Conservation (phyloP, 768 basidiomycete species). For the Mycena belliarum region DNA sequence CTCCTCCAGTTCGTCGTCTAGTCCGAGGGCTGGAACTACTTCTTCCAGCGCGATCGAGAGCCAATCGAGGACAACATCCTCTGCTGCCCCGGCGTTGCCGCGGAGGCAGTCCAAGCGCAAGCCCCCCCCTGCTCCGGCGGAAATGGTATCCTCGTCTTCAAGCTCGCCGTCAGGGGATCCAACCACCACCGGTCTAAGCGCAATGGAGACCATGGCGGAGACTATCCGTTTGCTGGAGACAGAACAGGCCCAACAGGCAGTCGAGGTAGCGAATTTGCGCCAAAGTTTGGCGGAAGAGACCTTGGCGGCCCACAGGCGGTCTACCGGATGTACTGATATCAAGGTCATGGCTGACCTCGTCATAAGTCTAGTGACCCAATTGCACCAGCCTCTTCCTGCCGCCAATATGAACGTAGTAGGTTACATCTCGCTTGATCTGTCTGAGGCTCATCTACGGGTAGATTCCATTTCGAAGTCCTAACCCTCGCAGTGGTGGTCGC, state of each 20-base stretch:
- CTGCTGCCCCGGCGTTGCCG: not conserved
- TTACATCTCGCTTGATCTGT: not conserved
- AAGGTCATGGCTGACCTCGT: conserved; percentile 4
- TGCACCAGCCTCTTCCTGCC: not conserved
- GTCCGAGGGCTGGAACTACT: not conserved
- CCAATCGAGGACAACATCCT: too few species aligned
- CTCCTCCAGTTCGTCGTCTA: not conserved
- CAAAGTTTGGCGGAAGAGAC: not conserved
- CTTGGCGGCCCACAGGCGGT: not conserved
- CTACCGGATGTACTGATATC: not conserved
- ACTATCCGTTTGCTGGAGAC: not conserved
- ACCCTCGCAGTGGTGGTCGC: too few species aligned
- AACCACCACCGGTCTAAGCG: not conserved
- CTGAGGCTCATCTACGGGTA: not conserved
- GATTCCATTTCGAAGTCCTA: too few species aligned
- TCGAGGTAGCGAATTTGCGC: not conserved
- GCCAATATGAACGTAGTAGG: not conserved
- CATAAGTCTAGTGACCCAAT: not conserved
- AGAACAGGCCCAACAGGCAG: not conserved
- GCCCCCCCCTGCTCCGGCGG: not conserved
- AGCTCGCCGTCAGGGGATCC: not conserved
- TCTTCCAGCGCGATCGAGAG: too few species aligned
- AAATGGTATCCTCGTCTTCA: not conserved
- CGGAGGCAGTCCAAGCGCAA: not conserved
- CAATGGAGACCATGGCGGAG: not conserved